Base-by-base conservation (phyloP, 306 rosid species). In the Quercus alba region DNA sequence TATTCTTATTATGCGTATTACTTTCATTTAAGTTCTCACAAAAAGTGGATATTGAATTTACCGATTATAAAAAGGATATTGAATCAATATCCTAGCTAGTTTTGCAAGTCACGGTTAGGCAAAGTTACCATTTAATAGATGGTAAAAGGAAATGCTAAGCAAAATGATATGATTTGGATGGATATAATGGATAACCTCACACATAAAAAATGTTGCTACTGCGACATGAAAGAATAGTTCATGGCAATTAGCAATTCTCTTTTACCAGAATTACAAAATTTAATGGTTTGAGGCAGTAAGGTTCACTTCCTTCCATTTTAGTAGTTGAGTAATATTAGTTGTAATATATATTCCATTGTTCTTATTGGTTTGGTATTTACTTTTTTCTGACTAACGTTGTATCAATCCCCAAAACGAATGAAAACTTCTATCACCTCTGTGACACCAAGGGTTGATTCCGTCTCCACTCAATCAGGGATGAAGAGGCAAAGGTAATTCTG, bases 361-460 rank as follows among this genome's bases (percentile, higher is more conserved):
- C 21, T 3, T 56, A 12, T 55, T 56, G 14, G 4, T 28, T 12
- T 33, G 58, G 9, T 58, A 35, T 31, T 54, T 44, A 28, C 49
- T 4, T 80, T 41, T 14, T n/a, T 73, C 30, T 68, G 38, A 18
- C 86, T 86, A 92, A 92, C 83, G 94, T 89, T 78, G 89, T 90
- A 35, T 90, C 97, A 4, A 90, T 92, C 70, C 97, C 97, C 0
- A 90, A 92, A 73, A 87, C 94, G 0, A 88, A 88, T 55, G 93
- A 90, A 87, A 92, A 81, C 61, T 90, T 90, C 74, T 94, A 89
- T 72, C 92, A 90, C 66, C 93, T 92, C 4, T 89, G 90, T 78
- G 93, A 92, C 79, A 90, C 41, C 41, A 35, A 35, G 41, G 41
- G 41, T 35, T 1, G 41, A 35, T 35, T 35, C 9, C 0, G 8